Base-by-base conservation (phyloP, 306 rosid species). In the Casuarina cunninghamiana region DNA sequence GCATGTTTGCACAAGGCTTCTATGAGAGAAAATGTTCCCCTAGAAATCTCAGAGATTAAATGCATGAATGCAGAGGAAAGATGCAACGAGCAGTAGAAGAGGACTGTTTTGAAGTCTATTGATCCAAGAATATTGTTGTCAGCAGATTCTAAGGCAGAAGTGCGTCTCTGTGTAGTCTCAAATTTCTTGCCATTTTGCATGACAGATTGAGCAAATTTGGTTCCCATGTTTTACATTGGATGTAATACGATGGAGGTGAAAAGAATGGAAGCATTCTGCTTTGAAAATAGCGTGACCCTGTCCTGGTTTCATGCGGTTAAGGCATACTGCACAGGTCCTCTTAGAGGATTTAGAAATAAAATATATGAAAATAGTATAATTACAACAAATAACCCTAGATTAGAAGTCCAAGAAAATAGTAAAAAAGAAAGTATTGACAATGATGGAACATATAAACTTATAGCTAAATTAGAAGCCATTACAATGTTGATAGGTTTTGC, bases 181-280 rank as follows among this genome's bases (percentile, higher is more conserved):
- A 50, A 95, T 86, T 82, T 95, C 97, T 85, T 91, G 93, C 99
- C 99, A 95, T 69, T 91, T 88, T 38, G 97, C 93, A 75, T 97
- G 82, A 90, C 99, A 95, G 38, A 95, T 87, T 10, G 97, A 97
- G 78, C 99, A 95, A 69, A 90, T 76, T 77, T 82, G 90, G 80
- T 91, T 93, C 78, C 99, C 99, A 4, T 96, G 90, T 80, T 87
- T 96, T 48, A 96, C 98, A 82, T 91, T 96, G 2, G 97, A 91
- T 75, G 99, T 83, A 79, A 96, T 93, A 81, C 98, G 93, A 8
- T 93, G 96, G 81, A 95, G 93, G 61, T 95, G 99, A 83, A 96
- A 96, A 61, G 99, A 81, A 71, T 96, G 99, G 73, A 98, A 88
- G 75, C 99, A 95, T 76, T 93, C 99, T 77, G 97, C 99, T 65